Evolutionary conservation across 805 yeast genomes (phyloP).

Genomic region (Diddensiella caesifluorescens): DNA sequence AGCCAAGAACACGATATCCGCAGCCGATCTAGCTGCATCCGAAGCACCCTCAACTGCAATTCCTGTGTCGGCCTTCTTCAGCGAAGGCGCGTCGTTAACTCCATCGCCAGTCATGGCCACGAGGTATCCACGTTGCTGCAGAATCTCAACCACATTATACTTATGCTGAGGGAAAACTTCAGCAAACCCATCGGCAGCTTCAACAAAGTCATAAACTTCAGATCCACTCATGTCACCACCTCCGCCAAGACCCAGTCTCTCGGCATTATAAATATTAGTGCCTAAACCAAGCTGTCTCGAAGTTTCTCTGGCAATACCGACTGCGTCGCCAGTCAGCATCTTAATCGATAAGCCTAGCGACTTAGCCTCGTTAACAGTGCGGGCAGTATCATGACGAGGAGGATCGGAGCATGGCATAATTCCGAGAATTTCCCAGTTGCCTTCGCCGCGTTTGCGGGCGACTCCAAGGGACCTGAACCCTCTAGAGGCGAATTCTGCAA

Average conservation of each 20-base stretch:
- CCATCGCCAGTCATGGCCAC: constrained; percentile 71
- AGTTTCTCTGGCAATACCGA: constrained; percentile 97
- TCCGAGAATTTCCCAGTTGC: constrained; percentile 96
- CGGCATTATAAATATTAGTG: constrained; percentile 94
- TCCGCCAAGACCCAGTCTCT: constrained; percentile 86
- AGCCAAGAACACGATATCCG: constrained; percentile 45
- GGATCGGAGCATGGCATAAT: constrained; percentile 99
- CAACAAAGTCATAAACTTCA: constrained; percentile 61
- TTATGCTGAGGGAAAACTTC: constrained; percentile 67
- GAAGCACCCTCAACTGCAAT: constrained; percentile 62
- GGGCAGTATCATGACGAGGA: constrained; percentile 97
- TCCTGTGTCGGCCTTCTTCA: constrained; percentile 77
- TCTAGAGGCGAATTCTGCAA: constrained; percentile 95
- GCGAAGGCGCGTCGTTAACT: constrained; percentile 64
- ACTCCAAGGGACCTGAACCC: constrained; percentile 99
- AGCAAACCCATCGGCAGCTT: constrained; percentile 92
- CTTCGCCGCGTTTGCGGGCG: constrained; percentile 98
- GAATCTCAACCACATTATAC: constrained; percentile 60
- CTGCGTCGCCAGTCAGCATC: constrained; percentile 99
- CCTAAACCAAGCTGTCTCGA: constrained; percentile 97
- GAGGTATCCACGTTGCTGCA: constrained; percentile 59
- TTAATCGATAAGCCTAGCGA: constrained; percentile 87
- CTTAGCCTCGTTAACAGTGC: constrained; percentile 88
- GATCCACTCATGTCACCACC: constrained; percentile 62
- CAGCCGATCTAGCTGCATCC: constrained; percentile 43